Evolutionary conservation across 345 rosid genomes (phyloP), one percentile per base, ranked within the genome.

Genomic region (Eucalyptus caleyi): DNA sequence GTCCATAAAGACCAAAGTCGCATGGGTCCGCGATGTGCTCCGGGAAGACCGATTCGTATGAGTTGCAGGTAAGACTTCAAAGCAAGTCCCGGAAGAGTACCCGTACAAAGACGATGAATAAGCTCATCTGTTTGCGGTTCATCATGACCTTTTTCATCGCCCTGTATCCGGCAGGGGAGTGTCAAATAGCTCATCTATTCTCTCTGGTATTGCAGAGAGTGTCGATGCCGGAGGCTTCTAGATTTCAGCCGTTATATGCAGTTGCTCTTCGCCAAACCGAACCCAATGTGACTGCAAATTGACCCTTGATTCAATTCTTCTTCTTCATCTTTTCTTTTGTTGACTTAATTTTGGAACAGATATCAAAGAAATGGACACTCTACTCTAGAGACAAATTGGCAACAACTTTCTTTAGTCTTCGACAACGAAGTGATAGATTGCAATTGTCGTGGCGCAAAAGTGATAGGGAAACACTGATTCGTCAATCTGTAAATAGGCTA

Each of bases 101-200:
- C 99, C 97, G 21, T 94, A 96, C 96, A 97, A 97, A 94, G 99
- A 97, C 89, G 98, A 97, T 86, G 99, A 95, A 91, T 97, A 90
- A 93, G 53, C 13, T 51, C 30, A 44, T 18, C 86, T 6, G n/a
- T 27, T 30, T 62, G 30, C 54, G 53, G 87, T 18, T 50, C 42
- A 86, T 45, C 26, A n/a, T 30, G 15, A 45, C 87, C 62, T 19
- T 51, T 51, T 15, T 32, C 2, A 9, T 16, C 44, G 11, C 87
- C 87, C 16, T 50, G 65, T 86, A 0, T 69, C 42, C 24, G 6
- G 81, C 23, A 18, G 6, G 44, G 42, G 4, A 69, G 81, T 5
- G 24, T 32, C 37, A 65, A 65, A 8, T 65, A 15, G 77, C 77
- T 65, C 72, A 14, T 65, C 72, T 30, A 15, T n/a, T n/a, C 37